A percentile compares a stretch with the other conserved stretches of the same genome.
These are phyloP conservation scores for Sporothrix mexicana DNA, from an alignment of 2,329 filamentous ascomycete genomes.

Conservation along the genomic window DNA sequence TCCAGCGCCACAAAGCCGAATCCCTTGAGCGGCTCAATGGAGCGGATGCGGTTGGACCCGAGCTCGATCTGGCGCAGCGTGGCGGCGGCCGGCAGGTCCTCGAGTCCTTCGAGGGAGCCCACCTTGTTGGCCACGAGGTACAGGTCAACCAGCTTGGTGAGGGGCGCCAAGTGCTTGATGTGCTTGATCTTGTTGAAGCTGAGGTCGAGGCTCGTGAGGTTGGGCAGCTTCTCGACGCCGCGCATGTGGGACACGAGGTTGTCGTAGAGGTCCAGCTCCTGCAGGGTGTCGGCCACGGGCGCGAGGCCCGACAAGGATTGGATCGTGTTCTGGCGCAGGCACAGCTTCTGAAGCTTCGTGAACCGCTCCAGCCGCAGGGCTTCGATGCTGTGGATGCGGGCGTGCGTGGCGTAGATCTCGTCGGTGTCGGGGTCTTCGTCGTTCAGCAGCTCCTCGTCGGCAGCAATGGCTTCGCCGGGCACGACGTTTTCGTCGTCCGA, in stretches of 20 bases:
- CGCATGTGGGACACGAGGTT: slow-evolving; percentile 89
- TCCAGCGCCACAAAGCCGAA: slow-evolving; percentile 92
- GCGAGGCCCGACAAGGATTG: slow-evolving; percentile 70
- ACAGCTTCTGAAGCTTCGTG: slow-evolving; percentile 74
- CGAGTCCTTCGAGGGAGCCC: slow-evolving; percentile 80
- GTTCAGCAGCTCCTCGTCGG: slow-evolving; percentile 75
- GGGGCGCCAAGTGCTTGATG: slow-evolving; percentile 84
- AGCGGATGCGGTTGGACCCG: slow-evolving; percentile 87
- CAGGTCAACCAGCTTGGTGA: slow-evolving; percentile 79
- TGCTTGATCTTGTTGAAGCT: slow-evolving; percentile 99
- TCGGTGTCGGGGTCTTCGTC: slow-evolving; percentile 66
- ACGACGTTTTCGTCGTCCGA: slow-evolving; percentile 73
- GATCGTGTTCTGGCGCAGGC: slow-evolving; percentile 92
- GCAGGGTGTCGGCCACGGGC: slow-evolving; percentile 67
- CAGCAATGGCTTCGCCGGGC: slow-evolving; percentile 74
- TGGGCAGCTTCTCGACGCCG: slow-evolving; percentile 76
- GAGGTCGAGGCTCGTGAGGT: slow-evolving; percentile 81
- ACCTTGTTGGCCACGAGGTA: slow-evolving; percentile 98
- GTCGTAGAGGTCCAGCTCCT: slow-evolving; percentile 94
- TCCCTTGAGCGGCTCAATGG: slow-evolving; percentile 70
- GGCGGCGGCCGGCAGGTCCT: slow-evolving; percentile 62
- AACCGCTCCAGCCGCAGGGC: slow-evolving; percentile 85
- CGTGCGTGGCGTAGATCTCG: slow-evolving; percentile 91
- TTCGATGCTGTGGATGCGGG: slow-evolving; percentile 77
- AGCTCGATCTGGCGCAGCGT: slow-evolving; percentile 81